Base-by-base conservation (phyloP, 2,329 filamentous ascomycete genomes). In the Trichoderma citrinoviride region DNA sequence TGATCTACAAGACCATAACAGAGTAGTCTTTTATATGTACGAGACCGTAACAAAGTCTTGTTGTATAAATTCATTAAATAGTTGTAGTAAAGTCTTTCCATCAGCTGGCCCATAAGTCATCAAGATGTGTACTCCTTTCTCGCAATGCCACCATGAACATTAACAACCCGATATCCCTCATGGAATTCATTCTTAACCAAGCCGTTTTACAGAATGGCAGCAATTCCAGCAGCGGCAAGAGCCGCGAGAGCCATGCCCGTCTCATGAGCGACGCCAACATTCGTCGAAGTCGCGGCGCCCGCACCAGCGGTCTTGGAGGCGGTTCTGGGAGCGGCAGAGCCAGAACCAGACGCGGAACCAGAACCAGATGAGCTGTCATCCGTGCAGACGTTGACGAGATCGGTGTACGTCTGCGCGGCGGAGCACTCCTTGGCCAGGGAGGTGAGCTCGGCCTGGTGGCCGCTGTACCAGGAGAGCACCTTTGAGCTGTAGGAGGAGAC, bases 401-500 rank as follows among this genome's bases (percentile, higher is more conserved):
- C 67, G 41, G 69, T 68, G 58, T 69, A 67, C 52, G 66, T 37
- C 66, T 55, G 63, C 19, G 71, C 61, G 23, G 67, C 62, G 23
- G 74, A 66, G 70, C 77, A 78, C 61, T 70, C 67, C 17, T 65
- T 58, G 46, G 73, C 50, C 12, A 71, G 70, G 17, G 69, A 71
- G 12, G 56, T 61, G 67, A 77, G 68, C 37, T 72, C 68, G 58
- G 67, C 68, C 65, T 68, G 54, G 72, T 76, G 70, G 41, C 67
- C 49, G 21, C 62, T 63, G 70, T 72, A 73, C 76, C 77, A 79
- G 2, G 68, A 70, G 10, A 67, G 21, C 40, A 75, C 62, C 66
- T 73, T 61, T 56, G 69, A 70, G 68, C 68, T 72, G 73, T 77
- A 79, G 66, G 68, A 71, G 25, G 68, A 65, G 70, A 74, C 77